phyloP scores from a whole-genome alignment of 2,329 filamentous ascomycete genomes.

The Saccharata proteae region DNA sequence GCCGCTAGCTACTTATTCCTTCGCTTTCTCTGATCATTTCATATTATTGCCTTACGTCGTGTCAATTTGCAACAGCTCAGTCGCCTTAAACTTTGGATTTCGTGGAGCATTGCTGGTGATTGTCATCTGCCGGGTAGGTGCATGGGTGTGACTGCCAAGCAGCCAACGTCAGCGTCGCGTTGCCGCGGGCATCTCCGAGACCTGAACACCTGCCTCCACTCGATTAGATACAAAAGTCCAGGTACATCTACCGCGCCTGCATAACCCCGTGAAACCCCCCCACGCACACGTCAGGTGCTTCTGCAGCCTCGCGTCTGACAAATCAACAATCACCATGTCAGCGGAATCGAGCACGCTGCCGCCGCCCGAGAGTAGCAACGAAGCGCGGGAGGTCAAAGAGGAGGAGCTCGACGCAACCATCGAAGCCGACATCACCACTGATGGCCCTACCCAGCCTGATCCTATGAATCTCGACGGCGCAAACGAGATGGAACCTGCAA shows the following conservation, averaged over 20 bases:
- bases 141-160: conserved; percentile 2
- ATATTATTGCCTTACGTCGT: no score
- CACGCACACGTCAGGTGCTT: conserved; percentile 8
- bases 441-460: conserved; percentile 21
- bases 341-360: conserved; percentile 1
- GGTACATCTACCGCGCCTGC: no score
- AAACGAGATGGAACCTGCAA: conserved; percentile 23
- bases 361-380: conserved; percentile 1
- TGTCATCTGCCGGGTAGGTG: neutral
- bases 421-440: conserved; percentile 28
- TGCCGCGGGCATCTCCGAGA: neutral
- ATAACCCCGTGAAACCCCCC: conserved; percentile 7
- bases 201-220: neutral
- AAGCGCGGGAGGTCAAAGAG: conserved; percentile 11
- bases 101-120: no score
- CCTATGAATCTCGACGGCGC: conserved; percentile 30
- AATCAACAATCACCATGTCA: conserved; percentile 5
- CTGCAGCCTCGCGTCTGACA: neutral
- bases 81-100: no score
- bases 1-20: no score
- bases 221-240: conserved; percentile 6
- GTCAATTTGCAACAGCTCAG: no score
- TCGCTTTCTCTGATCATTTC: no score
- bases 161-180: conserved; percentile 5
- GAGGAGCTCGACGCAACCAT: conserved; percentile 29